Evolutionary conservation across 1,284 basidiomycete genomes (phyloP).

Genomic region (Abortiporus biennis): DNA sequence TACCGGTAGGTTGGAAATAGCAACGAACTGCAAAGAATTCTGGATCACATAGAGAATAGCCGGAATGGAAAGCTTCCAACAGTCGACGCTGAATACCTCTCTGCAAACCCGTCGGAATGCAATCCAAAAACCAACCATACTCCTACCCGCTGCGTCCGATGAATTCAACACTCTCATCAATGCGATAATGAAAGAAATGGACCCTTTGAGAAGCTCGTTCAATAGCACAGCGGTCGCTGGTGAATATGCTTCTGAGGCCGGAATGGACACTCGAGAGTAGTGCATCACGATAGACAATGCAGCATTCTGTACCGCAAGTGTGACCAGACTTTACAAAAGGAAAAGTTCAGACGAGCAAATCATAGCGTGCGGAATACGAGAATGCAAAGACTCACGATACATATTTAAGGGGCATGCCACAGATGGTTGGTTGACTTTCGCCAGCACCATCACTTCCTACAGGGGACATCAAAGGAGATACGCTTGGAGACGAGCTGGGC

Average conservation of each 20-base stretch:
- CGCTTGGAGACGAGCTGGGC: constrained; percentile 24
- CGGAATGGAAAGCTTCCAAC: constrained; percentile 79
- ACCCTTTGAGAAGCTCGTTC: constrained; percentile 90
- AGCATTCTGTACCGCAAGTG: constrained; percentile 93
- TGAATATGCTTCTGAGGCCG: constrained; percentile 75
- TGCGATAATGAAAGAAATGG: constrained; percentile 80
- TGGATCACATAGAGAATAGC: constrained; percentile 85
- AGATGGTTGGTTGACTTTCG: constrained; percentile 35
- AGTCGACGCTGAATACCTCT: constrained; percentile 67
- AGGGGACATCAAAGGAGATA: constrained; percentile 18
- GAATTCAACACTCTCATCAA: constrained; percentile 34
- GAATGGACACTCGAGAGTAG: constrained; percentile 85
- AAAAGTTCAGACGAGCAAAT: background rate
- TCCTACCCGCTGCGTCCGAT: constrained; percentile 20
- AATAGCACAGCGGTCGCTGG: constrained; percentile 90
- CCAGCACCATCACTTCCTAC: constrained; percentile 9
- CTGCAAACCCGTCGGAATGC: constrained; percentile 49
- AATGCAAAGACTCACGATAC: constrained; percentile 41
- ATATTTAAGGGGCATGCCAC: constrained; percentile 56
- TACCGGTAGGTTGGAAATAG: constrained; percentile 85
- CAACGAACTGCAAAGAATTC: constrained; percentile 94
- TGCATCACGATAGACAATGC: constrained; percentile 96
- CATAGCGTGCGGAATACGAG: background rate
- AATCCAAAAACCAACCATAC: constrained; percentile 22
- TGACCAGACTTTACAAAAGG: constrained; percentile 61